Evolutionary conservation across 2,329 filamentous ascomycete genomes (phyloP).

Genomic region (Monilinia fructigena): DNA sequence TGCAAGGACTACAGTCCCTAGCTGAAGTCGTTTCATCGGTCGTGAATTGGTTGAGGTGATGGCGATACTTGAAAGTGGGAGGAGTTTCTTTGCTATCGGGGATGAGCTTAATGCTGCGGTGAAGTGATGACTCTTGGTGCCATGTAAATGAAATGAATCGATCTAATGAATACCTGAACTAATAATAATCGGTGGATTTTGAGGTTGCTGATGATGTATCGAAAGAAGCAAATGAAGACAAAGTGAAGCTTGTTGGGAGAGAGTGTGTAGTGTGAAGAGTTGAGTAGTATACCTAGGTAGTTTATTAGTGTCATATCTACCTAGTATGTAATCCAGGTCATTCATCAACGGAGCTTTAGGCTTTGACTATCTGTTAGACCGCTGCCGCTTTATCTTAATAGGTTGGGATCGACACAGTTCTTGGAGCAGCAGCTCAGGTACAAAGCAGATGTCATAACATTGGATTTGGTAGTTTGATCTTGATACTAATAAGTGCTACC

Average conservation of each 20-base stretch:
- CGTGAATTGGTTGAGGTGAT: conserved; percentile 10
- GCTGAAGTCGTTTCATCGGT: conserved; percentile 33
- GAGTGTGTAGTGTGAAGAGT: neutral
- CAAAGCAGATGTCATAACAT: no score
- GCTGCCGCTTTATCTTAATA: neutral
- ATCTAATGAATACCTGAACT: neutral
- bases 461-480: no score
- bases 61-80: conserved; percentile 25
- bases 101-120: conserved; percentile 23
- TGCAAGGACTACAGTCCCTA: conserved; percentile 33
- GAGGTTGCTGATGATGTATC: neutral
- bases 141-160: conserved; percentile 2
- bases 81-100: conserved; percentile 22
- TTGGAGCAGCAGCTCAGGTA: neutral
- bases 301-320: no score
- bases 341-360: neutral
- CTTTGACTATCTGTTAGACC: neutral
- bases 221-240: conserved; percentile 1
- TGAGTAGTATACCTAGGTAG: neutral
- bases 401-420: conserved; percentile 11
- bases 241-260: conserved; percentile 4
- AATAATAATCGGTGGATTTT: neutral
- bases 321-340: neutral
- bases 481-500: no score
- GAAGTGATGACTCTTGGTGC: conserved; percentile 19